Percentiles rank a stretch among this genome's conserved stretches.
phyloP scores from a whole-genome alignment of 2,329 filamentous ascomycete genomes.

The Pseudogymnoascus verrucosus region DNA sequence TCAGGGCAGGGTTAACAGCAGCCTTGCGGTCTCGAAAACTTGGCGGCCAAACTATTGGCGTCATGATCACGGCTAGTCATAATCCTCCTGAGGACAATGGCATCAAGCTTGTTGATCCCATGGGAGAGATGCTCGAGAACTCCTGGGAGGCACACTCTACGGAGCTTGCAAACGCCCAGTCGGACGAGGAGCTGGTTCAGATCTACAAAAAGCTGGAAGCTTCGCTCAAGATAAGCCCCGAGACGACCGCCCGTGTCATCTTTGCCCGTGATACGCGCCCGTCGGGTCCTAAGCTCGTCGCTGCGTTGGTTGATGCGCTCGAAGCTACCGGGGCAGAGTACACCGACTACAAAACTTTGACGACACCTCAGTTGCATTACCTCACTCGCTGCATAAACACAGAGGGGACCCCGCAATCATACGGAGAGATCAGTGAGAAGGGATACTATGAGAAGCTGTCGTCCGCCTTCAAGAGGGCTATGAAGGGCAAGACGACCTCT shows the following conservation, averaged over 20 bases:
- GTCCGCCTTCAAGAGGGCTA: slow-evolving; percentile 74
- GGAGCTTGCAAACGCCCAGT: slow-evolving; percentile 73
- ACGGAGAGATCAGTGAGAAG: slow-evolving; percentile 79
- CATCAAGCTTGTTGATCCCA: slow-evolving; percentile 91
- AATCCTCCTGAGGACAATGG: slow-evolving; percentile 87
- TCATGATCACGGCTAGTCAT: slow-evolving; percentile 94
- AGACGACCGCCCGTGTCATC: slow-evolving; percentile 67
- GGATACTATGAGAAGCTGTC: slow-evolving; percentile 94
- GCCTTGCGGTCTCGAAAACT: slow-evolving; percentile 84
- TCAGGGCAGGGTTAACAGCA: slow-evolving; percentile 83
- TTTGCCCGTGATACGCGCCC: slow-evolving; percentile 90
- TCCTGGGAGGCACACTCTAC: slow-evolving; percentile 92
- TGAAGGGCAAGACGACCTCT: slow-evolving; percentile 65
- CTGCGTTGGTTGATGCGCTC: slow-evolving; percentile 71
- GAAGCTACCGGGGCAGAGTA: slow-evolving; percentile 66
- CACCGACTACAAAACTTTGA: slow-evolving; percentile 83
- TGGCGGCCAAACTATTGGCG: slow-evolving; percentile 82
- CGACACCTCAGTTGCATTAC: slow-evolving; percentile 97
- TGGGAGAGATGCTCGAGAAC: slow-evolving; percentile 96
- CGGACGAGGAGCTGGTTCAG: slow-evolving; percentile 65
- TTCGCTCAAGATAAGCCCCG: slow-evolving; percentile 67
- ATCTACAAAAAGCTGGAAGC: slow-evolving; percentile 69
- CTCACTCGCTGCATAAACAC: slow-evolving; percentile 92
- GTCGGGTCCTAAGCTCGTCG: slow-evolving; percentile 76
- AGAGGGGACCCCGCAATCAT: slow-evolving; percentile 74